Percentiles rank a stretch among this genome's conserved stretches.
These are phyloP conservation scores for Mrakia gelida DNA, from an alignment of 768 basidiomycete species.

Conservation along the genomic window DNA sequence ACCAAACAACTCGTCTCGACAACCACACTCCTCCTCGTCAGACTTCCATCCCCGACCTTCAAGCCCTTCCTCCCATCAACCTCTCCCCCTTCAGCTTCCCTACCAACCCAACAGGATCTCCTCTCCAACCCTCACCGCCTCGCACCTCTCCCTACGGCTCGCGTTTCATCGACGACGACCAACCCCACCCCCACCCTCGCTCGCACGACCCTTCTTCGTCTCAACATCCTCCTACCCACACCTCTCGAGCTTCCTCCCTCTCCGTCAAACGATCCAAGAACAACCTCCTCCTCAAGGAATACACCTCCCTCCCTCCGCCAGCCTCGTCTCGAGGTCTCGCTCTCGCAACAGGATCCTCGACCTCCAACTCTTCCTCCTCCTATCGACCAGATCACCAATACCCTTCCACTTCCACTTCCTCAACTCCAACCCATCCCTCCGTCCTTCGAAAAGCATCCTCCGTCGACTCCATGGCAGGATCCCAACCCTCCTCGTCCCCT, in stretches of 20 bases:
- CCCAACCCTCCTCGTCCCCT: background rate
- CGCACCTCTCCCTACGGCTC: background rate
- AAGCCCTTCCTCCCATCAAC: constrained; percentile 4
- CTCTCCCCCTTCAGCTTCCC: constrained; percentile 10
- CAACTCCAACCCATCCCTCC: background rate
- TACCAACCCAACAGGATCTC: background rate
- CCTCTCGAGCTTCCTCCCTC: background rate
- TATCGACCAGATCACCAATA: background rate
- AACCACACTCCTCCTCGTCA: constrained; percentile 1
- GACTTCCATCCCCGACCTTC: background rate
- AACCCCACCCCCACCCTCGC: background rate
- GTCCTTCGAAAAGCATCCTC: constrained; percentile 15
- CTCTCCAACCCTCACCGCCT: background rate
- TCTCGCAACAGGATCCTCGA: background rate
- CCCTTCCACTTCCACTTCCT: background rate
- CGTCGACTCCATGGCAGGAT: background rate
- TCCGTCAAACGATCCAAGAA: background rate
- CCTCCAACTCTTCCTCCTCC: background rate
- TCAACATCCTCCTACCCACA: constrained; percentile 2
- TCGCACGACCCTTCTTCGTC: background rate
- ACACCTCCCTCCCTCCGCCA: background rate
- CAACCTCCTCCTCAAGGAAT: background rate
- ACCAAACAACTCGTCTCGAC: background rate
- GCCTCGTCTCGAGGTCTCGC: constrained; percentile 8
- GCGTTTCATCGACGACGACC: no score